phyloP scores from a whole-genome alignment of 1,284 basidiomycete species.

The Leccinum pachyderme region DNA sequence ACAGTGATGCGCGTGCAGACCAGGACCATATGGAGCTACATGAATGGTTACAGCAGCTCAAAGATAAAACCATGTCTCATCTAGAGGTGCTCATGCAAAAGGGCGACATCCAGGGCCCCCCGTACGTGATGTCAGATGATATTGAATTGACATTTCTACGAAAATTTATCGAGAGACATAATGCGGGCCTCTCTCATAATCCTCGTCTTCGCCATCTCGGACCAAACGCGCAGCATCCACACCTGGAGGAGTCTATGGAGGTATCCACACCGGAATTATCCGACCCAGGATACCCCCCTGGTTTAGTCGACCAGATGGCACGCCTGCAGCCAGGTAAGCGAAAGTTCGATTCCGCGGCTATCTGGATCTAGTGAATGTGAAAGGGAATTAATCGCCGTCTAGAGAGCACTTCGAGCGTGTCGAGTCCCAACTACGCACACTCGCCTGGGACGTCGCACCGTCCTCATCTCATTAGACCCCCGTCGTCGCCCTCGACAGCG shows the following conservation, averaged over 20 bases:
- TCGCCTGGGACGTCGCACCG: conserved; percentile 33
- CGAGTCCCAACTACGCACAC: conserved; percentile 33
- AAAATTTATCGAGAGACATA: conserved; percentile 76
- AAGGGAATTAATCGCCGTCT: conserved; percentile 3
- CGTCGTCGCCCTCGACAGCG: conserved; percentile 32
- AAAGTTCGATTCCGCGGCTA: background rate
- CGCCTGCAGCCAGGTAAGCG: conserved; percentile 40
- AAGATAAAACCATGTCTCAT: conserved; percentile 83
- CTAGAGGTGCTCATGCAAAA: conserved; percentile 80
- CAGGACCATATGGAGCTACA: conserved; percentile 84
- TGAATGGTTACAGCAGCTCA: conserved; percentile 79
- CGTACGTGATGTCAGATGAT: conserved; percentile 75
- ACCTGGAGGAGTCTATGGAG: conserved; percentile 41
- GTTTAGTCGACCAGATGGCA: conserved; percentile 37
- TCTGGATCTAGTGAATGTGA: conserved; percentile 5
- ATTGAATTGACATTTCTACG: conserved; percentile 72
- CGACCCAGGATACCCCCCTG: conserved; percentile 34
- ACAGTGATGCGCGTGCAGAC: conserved; percentile 66
- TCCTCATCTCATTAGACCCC: conserved; percentile 30
- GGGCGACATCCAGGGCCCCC: conserved; percentile 76
- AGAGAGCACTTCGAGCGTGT: conserved; percentile 32
- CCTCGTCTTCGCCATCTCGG: conserved; percentile 62
- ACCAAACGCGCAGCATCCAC: conserved; percentile 40
- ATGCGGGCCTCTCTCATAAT: conserved; percentile 68
- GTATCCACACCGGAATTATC: conserved; percentile 57